Percentiles rank a stretch among this genome's conserved stretches.
phyloP scores from a whole-genome alignment of 257 asterid genomes.

The Solanum commersonii region DNA sequence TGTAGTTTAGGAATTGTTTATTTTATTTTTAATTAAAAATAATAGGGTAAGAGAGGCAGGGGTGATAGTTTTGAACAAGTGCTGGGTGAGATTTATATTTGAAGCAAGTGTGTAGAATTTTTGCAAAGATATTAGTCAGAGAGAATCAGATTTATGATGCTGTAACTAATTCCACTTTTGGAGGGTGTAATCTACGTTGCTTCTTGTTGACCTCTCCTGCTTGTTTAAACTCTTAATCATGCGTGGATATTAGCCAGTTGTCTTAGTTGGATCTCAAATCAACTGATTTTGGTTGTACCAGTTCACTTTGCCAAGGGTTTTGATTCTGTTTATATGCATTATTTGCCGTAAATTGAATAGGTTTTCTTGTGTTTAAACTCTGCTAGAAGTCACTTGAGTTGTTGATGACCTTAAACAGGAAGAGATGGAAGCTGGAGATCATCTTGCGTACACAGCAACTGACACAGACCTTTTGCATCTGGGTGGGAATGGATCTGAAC shows the following conservation, averaged over 20 bases:
- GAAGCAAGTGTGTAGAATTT: background rate
- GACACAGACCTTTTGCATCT: slow-evolving; percentile 29
- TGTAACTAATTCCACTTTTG: background rate
- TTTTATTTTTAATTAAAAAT: too few species aligned
- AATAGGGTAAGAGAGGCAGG: background rate
- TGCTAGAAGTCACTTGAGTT: background rate
- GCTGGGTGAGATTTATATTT: background rate
- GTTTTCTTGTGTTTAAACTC: background rate
- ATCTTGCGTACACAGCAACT: slow-evolving; percentile 22
- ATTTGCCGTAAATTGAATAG: background rate
- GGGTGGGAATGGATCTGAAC: slow-evolving; percentile 21
- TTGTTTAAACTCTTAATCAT: background rate
- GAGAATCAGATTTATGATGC: background rate
- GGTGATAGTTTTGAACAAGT: background rate
- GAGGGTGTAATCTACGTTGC: background rate
- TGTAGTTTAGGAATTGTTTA: background rate
- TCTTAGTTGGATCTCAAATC: background rate
- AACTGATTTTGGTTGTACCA: background rate
- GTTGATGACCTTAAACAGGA: slow-evolving; percentile 23
- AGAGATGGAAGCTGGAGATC: slow-evolving; percentile 23
- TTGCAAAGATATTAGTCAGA: background rate
- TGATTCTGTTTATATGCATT: background rate
- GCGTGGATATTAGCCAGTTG: background rate
- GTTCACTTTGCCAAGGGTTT: background rate
- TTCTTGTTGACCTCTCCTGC: background rate